phyloP scores from a whole-genome alignment of 345 rosid species.

The Arabis hirsuta region DNA sequence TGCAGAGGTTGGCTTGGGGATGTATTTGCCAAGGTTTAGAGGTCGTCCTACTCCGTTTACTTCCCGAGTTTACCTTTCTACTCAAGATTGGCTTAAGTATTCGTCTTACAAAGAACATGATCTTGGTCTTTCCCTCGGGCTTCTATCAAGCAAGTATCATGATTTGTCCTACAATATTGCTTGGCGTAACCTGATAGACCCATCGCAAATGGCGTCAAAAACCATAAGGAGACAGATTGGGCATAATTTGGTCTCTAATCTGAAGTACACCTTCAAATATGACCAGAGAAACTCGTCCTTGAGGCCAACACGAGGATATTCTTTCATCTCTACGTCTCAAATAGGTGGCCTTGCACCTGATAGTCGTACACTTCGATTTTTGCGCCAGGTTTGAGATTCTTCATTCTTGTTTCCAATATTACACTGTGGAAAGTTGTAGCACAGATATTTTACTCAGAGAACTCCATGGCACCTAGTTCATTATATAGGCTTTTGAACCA shows the following conservation, averaged over 20 bases:
- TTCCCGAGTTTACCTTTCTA: slow-evolving; percentile 64
- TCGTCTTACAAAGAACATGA: slow-evolving; percentile 84
- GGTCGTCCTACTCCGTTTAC: slow-evolving; percentile 66
- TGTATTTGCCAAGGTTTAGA: slow-evolving; percentile 83
- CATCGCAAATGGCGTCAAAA: slow-evolving; percentile 69
- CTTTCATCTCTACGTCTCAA: slow-evolving; percentile 76
- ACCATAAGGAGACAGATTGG: slow-evolving; percentile 90
- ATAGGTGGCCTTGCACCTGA: slow-evolving; percentile 91
- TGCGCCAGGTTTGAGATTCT: slow-evolving; percentile 73
- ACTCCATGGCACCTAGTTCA: slow-evolving; percentile 20
- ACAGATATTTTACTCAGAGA: neutral
- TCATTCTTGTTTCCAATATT: neutral
- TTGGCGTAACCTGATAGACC: slow-evolving; percentile 85
- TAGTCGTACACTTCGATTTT: slow-evolving; percentile 67
- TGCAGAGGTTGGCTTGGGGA: slow-evolving; percentile 80
- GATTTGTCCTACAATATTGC: slow-evolving; percentile 73
- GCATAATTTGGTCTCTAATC: slow-evolving; percentile 72
- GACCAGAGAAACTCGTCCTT: slow-evolving; percentile 76
- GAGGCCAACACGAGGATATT: slow-evolving; percentile 85
- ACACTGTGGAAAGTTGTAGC: neutral
- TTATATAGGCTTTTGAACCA: slow-evolving; percentile 6
- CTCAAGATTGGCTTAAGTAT: slow-evolving; percentile 86
- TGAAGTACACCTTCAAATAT: slow-evolving; percentile 75
- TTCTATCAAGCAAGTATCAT: slow-evolving; percentile 65
- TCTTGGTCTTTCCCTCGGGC: slow-evolving; percentile 79